Conservation (phyloP, 805 yeast genomes). For the Millerozyma acaciae region DNA sequence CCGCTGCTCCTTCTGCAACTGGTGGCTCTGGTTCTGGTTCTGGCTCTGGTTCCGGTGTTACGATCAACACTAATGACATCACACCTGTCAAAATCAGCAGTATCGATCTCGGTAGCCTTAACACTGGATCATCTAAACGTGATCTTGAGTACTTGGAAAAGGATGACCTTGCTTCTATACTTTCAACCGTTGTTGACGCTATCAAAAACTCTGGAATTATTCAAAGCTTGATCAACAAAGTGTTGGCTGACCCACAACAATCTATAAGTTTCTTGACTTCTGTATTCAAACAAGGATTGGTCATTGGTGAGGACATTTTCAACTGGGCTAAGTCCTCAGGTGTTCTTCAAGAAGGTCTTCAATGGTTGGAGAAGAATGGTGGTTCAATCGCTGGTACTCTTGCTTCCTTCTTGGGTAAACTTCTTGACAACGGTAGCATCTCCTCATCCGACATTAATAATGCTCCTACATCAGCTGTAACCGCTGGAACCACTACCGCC, state of each 20-base stretch:
- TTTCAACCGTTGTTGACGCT: constrained; percentile 23
- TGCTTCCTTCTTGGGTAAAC: constrained; percentile 25
- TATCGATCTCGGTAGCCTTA: neutral
- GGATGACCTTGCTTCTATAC: constrained; percentile 31
- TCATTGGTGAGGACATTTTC: constrained; percentile 31
- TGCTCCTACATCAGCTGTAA: constrained; percentile 17
- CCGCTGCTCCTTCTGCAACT: constrained; percentile 15
- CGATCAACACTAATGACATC: neutral
- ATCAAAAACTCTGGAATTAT: constrained; percentile 35
- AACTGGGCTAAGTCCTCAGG: constrained; percentile 37
- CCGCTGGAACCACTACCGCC: constrained; percentile 12
- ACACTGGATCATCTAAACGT: constrained; percentile 4
- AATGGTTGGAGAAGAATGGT: constrained; percentile 24
- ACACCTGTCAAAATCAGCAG: neutral
- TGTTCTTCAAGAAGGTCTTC: constrained; percentile 23
- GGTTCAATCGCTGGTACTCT: constrained; percentile 19
- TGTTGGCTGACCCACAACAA: constrained; percentile 34
- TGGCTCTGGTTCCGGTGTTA: neutral
- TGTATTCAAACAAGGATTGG: constrained; percentile 31
- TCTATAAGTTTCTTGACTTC: constrained; percentile 29
- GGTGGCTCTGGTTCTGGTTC: constrained; percentile 4
- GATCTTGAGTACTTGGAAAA: constrained; percentile 28
- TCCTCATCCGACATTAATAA: constrained; percentile 22
- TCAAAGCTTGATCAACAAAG: constrained; percentile 26
- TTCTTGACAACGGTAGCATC: constrained; percentile 22